Evolutionary conservation across 1,284 basidiomycete genomes (phyloP), one percentile per base, ranked within the genome.

Genomic region (Uromyces viciae-fabae): DNA sequence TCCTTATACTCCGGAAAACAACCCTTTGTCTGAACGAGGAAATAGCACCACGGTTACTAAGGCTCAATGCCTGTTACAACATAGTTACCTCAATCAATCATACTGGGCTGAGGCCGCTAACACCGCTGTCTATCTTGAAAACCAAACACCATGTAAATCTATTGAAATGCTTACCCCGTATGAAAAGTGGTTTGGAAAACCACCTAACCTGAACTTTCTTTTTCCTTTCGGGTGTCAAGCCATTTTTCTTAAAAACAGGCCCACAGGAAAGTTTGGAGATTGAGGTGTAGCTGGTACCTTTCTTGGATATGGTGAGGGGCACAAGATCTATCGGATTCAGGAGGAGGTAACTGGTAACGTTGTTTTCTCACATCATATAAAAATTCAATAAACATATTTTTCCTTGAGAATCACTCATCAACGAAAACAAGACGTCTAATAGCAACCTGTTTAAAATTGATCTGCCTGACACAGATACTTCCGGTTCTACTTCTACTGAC

Each of bases 1-100:
- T 0, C 87, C 88, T 71, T 85, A 88, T 80, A 85, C 86, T 3
- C 86, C 86, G 2, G 81, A 84, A 66, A n/a, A 84, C 81, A 88
- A 86, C 82, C 77, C 86, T 83, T 81, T 84, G 52, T 82, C 85
- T 0, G 83, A 85, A 82, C 71, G 86, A 56, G 9, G 82, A 33
- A 82, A 85, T 82, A 72, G 85, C 0, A 87, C 85, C 1, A 84
- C 84, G n/a, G 69, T 85, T 0, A 83, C 85, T 17, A 82, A 79
- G 28, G 82, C 82, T 8, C 77, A 84, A 0, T 83, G 84, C 0
- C 83, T 87, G 81, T 82, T 87, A 0, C 49, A 83, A 11, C 81
- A 82, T 22, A 40, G 85, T 0, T 19, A n/a, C 5, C 2, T 69
- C 3, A 31, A 36, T 69, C 36, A 17, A 19, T 40, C 7, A 3